Percentiles rank a stretch among this genome's conserved stretches.
phyloP scores from a whole-genome alignment of 2,329 filamentous ascomycete species.

The Colletotrichum sp. region DNA sequence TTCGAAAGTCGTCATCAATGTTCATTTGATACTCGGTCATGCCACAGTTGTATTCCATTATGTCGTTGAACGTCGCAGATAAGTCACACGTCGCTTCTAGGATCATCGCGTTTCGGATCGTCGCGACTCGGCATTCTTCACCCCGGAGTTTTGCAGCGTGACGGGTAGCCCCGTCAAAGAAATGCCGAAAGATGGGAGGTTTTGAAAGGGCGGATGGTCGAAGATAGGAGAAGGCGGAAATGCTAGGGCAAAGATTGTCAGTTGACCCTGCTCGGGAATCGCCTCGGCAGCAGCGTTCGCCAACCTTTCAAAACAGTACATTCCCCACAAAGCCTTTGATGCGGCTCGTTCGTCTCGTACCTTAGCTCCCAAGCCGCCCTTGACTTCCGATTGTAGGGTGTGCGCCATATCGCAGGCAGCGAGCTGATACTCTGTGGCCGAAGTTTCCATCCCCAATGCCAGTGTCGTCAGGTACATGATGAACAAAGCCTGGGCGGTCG shows the following conservation, averaged over 20 bases:
- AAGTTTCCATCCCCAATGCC: constrained; percentile 17
- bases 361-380: not conserved
- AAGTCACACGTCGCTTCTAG: not conserved
- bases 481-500: constrained; percentile 26
- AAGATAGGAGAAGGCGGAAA: not conserved
- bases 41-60: not conserved
- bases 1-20: not conserved
- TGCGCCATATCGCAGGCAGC: constrained; percentile 26
- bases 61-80: not conserved
- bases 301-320: constrained; percentile 26
- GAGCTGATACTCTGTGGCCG: constrained; percentile 24
- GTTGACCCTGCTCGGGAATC: not conserved
- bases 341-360: not conserved
- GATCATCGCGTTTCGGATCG: not conserved
- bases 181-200: not conserved
- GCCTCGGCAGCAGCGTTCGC: not conserved
- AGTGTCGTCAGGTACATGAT: constrained; percentile 23
- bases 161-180: not conserved
- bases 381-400: not conserved
- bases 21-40: not conserved
- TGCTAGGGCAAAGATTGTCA: not conserved
- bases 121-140: not conserved
- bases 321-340: constrained; percentile 21
- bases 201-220: not conserved
- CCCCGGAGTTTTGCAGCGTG: too few species aligned